Conservation (phyloP, 2,329 filamentous ascomycete genomes). For the Fusarium clavum region DNA sequence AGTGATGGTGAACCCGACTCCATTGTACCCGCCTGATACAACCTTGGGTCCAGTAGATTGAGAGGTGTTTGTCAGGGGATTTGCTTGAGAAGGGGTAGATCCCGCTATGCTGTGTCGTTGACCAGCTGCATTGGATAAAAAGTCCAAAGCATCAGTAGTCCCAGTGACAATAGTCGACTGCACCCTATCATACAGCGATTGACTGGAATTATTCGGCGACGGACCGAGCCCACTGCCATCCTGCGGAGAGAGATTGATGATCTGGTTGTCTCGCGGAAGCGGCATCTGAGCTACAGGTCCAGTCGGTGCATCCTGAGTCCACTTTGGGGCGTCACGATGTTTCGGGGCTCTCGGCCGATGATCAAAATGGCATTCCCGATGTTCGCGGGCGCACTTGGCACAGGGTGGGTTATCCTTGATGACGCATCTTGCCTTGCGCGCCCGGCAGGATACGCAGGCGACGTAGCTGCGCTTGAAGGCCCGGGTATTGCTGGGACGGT, state of each 20-base stretch:
- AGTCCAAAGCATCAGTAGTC: conserved; percentile 31
- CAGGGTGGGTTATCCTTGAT: conserved; percentile 35
- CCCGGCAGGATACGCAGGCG: conserved; percentile 31
- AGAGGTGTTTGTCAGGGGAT: not conserved
- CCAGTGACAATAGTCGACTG: conserved; percentile 32
- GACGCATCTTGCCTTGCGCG: conserved; percentile 31
- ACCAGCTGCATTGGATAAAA: conserved; percentile 25
- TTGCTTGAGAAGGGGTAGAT: conserved; percentile 10
- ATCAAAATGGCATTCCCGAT: conserved; percentile 32
- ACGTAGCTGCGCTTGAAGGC: conserved; percentile 36
- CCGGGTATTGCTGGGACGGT: conserved; percentile 5
- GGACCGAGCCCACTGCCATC: not conserved
- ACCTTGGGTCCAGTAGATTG: not conserved
- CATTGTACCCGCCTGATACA: conserved; percentile 4
- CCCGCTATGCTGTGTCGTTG: conserved; percentile 13
- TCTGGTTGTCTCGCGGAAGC: not conserved
- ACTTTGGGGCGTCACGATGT: conserved; percentile 25
- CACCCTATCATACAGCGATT: conserved; percentile 24
- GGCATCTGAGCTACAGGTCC: not conserved
- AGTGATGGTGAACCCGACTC: conserved; percentile 18
- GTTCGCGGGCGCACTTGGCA: conserved; percentile 31
- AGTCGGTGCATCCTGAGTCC: conserved; percentile 4
- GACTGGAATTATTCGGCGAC: not conserved
- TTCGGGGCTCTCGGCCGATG: conserved; percentile 20
- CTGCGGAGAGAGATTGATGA: not conserved